phyloP scores from a whole-genome alignment of 306 rosid genomes.

The Ormosia semicastrata region DNA sequence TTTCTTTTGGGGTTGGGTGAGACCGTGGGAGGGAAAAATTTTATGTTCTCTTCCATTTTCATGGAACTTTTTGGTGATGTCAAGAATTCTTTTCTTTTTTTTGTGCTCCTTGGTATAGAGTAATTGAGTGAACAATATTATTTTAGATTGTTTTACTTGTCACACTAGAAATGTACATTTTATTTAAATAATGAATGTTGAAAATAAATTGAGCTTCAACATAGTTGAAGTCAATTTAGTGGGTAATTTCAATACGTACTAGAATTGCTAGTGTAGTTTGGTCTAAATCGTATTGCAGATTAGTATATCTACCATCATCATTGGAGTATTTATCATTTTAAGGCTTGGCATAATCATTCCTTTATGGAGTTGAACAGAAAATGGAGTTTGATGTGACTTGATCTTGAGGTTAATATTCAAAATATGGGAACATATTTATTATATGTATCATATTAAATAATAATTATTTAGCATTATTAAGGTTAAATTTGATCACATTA shows the following conservation, averaged over 20 bases:
- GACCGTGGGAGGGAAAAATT: background rate
- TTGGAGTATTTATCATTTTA: background rate
- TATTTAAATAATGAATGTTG: background rate
- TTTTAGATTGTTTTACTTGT: background rate
- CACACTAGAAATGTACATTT: background rate
- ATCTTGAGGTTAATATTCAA: slow-evolving; percentile 2
- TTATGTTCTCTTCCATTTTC: background rate
- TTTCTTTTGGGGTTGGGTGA: background rate
- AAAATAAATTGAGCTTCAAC: background rate
- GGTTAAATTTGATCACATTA: too few species aligned
- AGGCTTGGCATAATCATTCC: background rate
- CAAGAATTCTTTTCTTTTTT: background rate
- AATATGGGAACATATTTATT: too few species aligned
- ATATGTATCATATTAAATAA: too few species aligned
- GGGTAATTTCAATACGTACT: background rate
- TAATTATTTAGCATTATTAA: too few species aligned
- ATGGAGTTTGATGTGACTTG: background rate
- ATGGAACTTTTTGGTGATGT: background rate
- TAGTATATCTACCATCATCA: background rate
- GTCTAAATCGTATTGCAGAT: background rate
- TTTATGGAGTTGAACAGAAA: background rate
- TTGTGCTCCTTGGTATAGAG: background rate
- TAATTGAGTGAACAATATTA: background rate
- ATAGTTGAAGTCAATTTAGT: background rate
- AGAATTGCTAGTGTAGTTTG: background rate